A percentile compares a stretch with the other conserved stretches of the same genome.
phyloP scores from a whole-genome alignment of 164 flowering plant genomes.

The Stephania japonica region DNA sequence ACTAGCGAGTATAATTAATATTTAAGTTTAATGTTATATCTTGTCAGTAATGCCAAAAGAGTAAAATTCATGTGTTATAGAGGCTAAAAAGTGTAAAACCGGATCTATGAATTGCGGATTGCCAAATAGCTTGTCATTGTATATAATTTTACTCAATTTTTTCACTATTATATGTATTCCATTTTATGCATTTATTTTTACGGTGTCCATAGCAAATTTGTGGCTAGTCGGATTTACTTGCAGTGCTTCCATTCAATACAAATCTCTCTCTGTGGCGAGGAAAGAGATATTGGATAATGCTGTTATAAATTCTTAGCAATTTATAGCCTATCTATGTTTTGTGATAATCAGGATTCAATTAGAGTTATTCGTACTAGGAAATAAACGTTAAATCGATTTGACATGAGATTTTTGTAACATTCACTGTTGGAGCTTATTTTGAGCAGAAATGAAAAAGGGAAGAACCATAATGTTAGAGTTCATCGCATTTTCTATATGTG shows the following conservation, averaged over 20 bases:
- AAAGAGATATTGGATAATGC: not conserved
- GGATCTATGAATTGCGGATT: not conserved
- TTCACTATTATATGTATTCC: not conserved
- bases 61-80: not conserved
- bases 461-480: not conserved
- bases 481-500: not conserved
- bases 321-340: not conserved
- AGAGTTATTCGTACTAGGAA: not conserved
- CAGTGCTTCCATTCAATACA: not conserved
- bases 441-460: not conserved
- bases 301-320: not conserved
- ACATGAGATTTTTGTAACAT: not conserved
- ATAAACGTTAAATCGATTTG: not conserved
- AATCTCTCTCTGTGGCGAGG: not conserved
- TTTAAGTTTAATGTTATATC: not conserved
- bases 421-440: not conserved
- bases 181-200: not conserved
- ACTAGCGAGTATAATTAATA: not conserved
- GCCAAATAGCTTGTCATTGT: not conserved
- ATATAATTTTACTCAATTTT: too few relatives aligned
- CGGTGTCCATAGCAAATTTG: not conserved
- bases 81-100: not conserved
- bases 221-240: not conserved
- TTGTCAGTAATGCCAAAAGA: not conserved
- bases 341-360: not conserved